phyloP scores from a whole-genome alignment of 768 basidiomycete genomes.

The Kwoniella dejecticola region DNA sequence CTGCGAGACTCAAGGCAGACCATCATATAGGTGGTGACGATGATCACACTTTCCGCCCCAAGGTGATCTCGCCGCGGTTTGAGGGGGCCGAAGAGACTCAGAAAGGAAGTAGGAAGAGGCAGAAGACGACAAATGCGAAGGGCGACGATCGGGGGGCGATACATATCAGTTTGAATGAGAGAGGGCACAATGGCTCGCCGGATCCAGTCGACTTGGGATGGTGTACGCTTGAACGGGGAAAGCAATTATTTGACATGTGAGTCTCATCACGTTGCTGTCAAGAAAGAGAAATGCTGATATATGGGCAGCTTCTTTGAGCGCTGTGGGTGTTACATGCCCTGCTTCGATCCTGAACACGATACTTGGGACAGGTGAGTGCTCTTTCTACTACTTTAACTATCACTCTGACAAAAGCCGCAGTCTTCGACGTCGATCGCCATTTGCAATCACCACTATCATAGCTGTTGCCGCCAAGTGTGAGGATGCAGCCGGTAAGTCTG shows the following conservation, averaged over 20 bases:
- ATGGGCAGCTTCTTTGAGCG: constrained; percentile 38
- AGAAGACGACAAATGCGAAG: neutral
- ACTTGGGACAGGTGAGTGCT: constrained; percentile 46
- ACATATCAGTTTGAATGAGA: constrained; percentile 17
- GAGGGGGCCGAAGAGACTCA: neutral
- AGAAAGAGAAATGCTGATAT: constrained; percentile 1
- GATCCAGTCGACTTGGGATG: constrained; percentile 41
- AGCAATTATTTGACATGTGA: constrained; percentile 41
- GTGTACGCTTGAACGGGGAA: constrained; percentile 34
- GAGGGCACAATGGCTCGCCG: constrained; percentile 26
- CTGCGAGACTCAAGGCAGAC: constrained; percentile 43
- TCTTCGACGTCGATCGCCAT: constrained; percentile 41
- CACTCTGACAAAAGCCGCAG: constrained; percentile 14
- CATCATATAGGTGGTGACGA: constrained; percentile 29
- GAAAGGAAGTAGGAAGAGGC: neutral
- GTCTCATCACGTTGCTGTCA: neutral
- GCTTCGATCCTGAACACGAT: constrained; percentile 44
- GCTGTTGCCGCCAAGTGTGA: constrained; percentile 32
- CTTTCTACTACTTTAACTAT: neutral
- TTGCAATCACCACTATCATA: constrained; percentile 39
- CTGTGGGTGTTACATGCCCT: constrained; percentile 41
- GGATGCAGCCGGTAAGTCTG: constrained; percentile 37
- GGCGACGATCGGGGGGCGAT: constrained; percentile 3
- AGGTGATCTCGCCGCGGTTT: constrained; percentile 1
- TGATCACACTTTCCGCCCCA: neutral